Evolutionary conservation across 1,139 yeast genomes (phyloP).

Genomic region (Kodamaea plutei): DNA sequence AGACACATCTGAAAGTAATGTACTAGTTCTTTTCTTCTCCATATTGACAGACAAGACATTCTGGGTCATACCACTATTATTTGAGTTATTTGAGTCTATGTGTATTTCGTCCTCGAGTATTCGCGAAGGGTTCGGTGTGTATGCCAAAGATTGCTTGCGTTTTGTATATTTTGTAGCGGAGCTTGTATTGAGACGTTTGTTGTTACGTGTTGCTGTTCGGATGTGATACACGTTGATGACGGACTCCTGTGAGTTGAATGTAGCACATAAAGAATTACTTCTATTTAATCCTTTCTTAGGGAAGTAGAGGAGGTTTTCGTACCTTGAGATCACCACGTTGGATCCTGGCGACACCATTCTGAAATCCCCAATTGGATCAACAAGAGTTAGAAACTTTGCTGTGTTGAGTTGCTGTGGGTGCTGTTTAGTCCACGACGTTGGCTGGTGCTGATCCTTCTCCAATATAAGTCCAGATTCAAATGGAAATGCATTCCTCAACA

Average conservation of each 20-base stretch:
- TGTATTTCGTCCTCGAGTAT: conserved; percentile 40
- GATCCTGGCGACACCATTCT: conserved; percentile 68
- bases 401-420: conserved; percentile 24
- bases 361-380: conserved; percentile 67
- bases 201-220: conserved; percentile 33
- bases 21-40: conserved; percentile 52
- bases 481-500: conserved; percentile 50
- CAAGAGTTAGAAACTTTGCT: conserved; percentile 55
- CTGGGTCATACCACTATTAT: conserved; percentile 8
- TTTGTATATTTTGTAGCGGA: conserved; percentile 16
- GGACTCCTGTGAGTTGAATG: conserved; percentile 45
- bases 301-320: conserved; percentile 53
- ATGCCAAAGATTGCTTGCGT: conserved; percentile 26
- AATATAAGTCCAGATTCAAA: conserved; percentile 63
- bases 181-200: conserved; percentile 10
- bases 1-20: conserved; percentile 51
- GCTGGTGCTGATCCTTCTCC: conserved; percentile 44
- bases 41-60: conserved; percentile 32
- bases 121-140: conserved; percentile 42
- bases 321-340: conserved; percentile 56
- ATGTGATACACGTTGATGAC: conserved; percentile 48
- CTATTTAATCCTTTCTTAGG: conserved; percentile 38
- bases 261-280: conserved; percentile 45
- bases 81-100: conserved; percentile 13
- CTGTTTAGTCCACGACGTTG: conserved; percentile 9